Base-by-base conservation (phyloP, 495 filamentous ascomycete genomes). In the Penicillium turbatum region DNA sequence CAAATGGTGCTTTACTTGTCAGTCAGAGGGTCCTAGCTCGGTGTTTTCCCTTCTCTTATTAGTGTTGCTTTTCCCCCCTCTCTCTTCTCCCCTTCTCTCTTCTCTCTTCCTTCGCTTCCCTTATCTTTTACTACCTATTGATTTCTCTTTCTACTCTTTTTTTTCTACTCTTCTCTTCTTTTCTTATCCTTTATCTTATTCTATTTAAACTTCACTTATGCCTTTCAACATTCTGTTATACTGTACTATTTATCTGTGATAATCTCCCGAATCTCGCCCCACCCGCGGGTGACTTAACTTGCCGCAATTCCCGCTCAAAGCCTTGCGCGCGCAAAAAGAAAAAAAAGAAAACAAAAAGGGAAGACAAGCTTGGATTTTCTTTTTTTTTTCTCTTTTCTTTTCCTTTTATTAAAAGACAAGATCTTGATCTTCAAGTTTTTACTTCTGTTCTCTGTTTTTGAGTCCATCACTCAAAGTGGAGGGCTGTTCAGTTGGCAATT, bases 41-140 rank as follows among this genome's bases (percentile, higher is more conserved):
- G 27, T 48, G 42, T 53, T 38, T 41, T 37, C 27, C 39, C 24
- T 40, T 53, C 53, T 51, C 51, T 43, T 47, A 51, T 38, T 54
- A 44, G 29, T 48, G 5, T 46, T 31, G 37, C 46, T 57, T 51
- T 21, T 24, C 29, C 52, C 51, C 46, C 36, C 24, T 38, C 34
- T 31, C 38, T 55, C 51, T 24, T 36, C 52, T 48, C 45, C 31
- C 41, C 39, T 56, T 43, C 54, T 26, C 48, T 29, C 36, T 32
- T 37, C 40, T 48, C 32, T 42, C 52, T 39, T 49, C 30, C 31
- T 17, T 51, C 11, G 4, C 29, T 13, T 47, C 13, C 34, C 24
- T 49, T 32, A 37, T 54, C 13, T 58, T 52, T 47, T 8, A 42
- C 16, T 46, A 42, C 36, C 44, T 29, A 26, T 36, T 13, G 7